Evolutionary conservation across 31 red algal genomes (phyloP).

Genomic region (Bonnemaisonia californica): DNA sequence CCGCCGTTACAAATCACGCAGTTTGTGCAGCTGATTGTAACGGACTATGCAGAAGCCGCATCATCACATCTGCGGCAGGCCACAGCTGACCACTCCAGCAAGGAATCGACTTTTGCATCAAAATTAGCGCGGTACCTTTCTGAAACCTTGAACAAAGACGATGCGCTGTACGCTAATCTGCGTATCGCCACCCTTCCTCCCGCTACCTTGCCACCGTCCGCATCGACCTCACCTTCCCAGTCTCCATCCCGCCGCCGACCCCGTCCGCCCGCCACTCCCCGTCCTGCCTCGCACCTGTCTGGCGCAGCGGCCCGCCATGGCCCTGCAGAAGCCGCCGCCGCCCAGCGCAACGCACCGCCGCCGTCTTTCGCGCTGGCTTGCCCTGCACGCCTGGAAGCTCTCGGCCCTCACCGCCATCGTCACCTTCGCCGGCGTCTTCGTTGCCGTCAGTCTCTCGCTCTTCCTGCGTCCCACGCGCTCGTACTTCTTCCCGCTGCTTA

Average conservation of each 20-base stretch:
- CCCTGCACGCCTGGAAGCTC: slow-evolving; percentile 60
- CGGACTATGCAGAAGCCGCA: too few relatives aligned
- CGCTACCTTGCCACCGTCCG: neutral
- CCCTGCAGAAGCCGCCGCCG: neutral
- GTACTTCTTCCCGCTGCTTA: slow-evolving; percentile 63
- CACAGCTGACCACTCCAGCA: too few relatives aligned
- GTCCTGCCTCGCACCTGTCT: slow-evolving; percentile 17
- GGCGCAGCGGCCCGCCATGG: neutral
- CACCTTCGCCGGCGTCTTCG: slow-evolving; percentile 63
- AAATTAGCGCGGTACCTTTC: too few relatives aligned
- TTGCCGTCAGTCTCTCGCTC: slow-evolving; percentile 60
- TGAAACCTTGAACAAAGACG: too few relatives aligned
- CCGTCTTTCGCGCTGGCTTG: slow-evolving; percentile 36
- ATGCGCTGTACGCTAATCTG: neutral
- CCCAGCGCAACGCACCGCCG: slow-evolving; percentile 12
- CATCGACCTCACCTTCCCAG: too few relatives aligned
- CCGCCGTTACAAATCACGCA: too few relatives aligned
- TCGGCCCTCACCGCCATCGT: slow-evolving; percentile 57
- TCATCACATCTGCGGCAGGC: too few relatives aligned
- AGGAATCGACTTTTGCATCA: too few relatives aligned
- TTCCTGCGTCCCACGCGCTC: slow-evolving; percentile 54
- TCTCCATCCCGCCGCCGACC: neutral
- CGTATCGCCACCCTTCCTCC: neutral
- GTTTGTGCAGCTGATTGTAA: too few relatives aligned
- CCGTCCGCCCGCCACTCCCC: slow-evolving; percentile 8